These are phyloP conservation scores for Calendula officinalis DNA, from an alignment of 129 eudicot species.

Conservation along the genomic window DNA sequence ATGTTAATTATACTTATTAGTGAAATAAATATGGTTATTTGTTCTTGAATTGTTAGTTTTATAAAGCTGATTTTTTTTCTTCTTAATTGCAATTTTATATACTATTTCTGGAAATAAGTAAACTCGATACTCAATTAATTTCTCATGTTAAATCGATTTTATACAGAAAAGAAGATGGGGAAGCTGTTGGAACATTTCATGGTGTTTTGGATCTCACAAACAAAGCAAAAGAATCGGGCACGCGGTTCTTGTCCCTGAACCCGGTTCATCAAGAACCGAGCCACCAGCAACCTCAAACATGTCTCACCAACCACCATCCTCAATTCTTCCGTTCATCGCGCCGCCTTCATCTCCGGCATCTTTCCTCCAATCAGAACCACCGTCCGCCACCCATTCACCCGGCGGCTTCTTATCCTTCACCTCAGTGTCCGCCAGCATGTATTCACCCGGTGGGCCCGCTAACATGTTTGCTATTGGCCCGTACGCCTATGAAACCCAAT, in stretches of 20 bases:
- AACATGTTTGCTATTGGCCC: slow-evolving; percentile 91
- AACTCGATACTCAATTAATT: not conserved
- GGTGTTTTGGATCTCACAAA: slow-evolving; percentile 77
- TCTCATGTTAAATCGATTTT: slow-evolving; percentile 1
- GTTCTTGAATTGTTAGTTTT: not conserved
- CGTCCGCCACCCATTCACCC: slow-evolving; percentile 75
- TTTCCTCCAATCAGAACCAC: slow-evolving; percentile 82
- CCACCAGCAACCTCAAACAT: slow-evolving; percentile 37
- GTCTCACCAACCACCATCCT: slow-evolving; percentile 48
- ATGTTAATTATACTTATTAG: not conserved
- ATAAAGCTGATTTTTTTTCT: not conserved
- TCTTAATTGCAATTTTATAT: slow-evolving; percentile 18
- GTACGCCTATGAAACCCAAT: slow-evolving; percentile 85
- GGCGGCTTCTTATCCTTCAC: slow-evolving; percentile 55
- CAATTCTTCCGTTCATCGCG: slow-evolving; percentile 65
- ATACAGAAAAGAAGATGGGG: slow-evolving; percentile 88
- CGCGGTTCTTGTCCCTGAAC: slow-evolving; percentile 65
- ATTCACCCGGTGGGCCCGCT: slow-evolving; percentile 82
- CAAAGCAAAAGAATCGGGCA: slow-evolving; percentile 63
- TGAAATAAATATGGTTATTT: slow-evolving; percentile 5
- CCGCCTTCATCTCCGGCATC: slow-evolving; percentile 99
- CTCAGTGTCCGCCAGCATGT: slow-evolving; percentile 65
- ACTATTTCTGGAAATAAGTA: not conserved
- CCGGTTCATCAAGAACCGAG: slow-evolving; percentile 38
- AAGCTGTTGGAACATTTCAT: slow-evolving; percentile 72